phyloP scores from a whole-genome alignment of 805 yeast genomes.

The Wickerhamomyces sydowiorum region DNA sequence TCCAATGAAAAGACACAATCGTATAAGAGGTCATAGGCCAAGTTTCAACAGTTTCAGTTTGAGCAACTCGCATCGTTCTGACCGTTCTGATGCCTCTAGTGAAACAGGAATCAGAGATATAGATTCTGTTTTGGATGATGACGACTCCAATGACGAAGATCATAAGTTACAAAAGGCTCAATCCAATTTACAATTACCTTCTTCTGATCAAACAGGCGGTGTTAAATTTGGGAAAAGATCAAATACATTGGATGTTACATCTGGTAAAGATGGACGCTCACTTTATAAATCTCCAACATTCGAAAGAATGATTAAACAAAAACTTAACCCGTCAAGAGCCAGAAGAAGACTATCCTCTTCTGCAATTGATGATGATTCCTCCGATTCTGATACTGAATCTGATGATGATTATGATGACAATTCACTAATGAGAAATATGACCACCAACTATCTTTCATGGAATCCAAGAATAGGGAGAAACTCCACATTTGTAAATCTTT shows the following conservation, averaged over 20 bases:
- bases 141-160: slow-evolving; percentile 18
- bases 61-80: neutral
- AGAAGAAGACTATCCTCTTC: slow-evolving; percentile 22
- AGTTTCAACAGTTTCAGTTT: slow-evolving; percentile 6
- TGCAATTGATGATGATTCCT: slow-evolving; percentile 18
- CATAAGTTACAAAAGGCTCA: slow-evolving; percentile 22
- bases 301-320: slow-evolving; percentile 33
- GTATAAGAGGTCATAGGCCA: slow-evolving; percentile 14
- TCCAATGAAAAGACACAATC: slow-evolving; percentile 10
- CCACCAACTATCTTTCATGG: slow-evolving; percentile 77
- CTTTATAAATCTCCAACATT: slow-evolving; percentile 41
- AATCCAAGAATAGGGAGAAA: slow-evolving; percentile 89
- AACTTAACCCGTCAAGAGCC: slow-evolving; percentile 24
- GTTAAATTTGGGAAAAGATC: slow-evolving; percentile 37
- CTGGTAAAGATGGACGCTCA: slow-evolving; percentile 13
- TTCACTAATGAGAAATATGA: slow-evolving; percentile 32
- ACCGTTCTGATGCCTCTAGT: neutral
- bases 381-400: slow-evolving; percentile 14
- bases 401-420: slow-evolving; percentile 30
- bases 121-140: slow-evolving; percentile 1
- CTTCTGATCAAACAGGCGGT: slow-evolving; percentile 30
- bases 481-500: slow-evolving; percentile 79
- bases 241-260: slow-evolving; percentile 39
- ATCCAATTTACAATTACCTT: slow-evolving; percentile 30
- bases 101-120: slow-evolving; percentile 3